Base-by-base conservation (phyloP, 257 asterid genomes). In the Capsicum rhomboideum region DNA sequence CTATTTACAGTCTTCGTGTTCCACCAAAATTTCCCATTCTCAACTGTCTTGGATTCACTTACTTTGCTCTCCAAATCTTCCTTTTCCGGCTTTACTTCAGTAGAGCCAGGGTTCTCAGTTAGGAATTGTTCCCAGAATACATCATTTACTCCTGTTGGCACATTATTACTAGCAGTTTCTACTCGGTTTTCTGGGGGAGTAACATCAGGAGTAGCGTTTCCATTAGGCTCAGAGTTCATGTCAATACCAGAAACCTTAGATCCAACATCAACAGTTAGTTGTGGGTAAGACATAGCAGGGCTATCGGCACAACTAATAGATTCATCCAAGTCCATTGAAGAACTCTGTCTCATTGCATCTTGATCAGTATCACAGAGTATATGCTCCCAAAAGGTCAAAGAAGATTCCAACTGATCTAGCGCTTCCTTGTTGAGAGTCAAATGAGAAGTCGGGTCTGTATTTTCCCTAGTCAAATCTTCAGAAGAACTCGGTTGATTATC, bases 41-140 rank as follows among this genome's bases (percentile, higher is more conserved):
- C 93, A 53, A 84, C 91, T 74, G 87, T 80, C 84, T 88, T 90
- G 69, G 78, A 90, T 82, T 92, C 94, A 53, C 46, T 85, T 85
- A 83, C 88, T 90, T 91, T 89, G 85, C 83, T 89, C 10, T 82
- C 90, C 0, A 37, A 79, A 68, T 87, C 93, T 86, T 84, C 87
- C 86, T 83, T 86, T 69, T 89, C 95, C 4, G 86, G 68, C 78
- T 86, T 91, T 80, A 84, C 86, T 84, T 87, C 89, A 59, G 88
- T 88, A 31, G 93, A 89, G 79, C 97, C 98, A 16, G 98, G 98
- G 88, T 91, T 96, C 87, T 96, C 99, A 0, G 98, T 93, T 78
- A 96, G 93, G 89, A 96, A 96, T 78, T 96, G 98, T 82, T 95
- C 97, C 99, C 99, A 96, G 58, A 96, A 96, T 40, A 91, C 92